Evolutionary conservation across 2,329 filamentous ascomycete genomes (phyloP).

Genomic region (Pseudogymnoascus sp.): DNA sequence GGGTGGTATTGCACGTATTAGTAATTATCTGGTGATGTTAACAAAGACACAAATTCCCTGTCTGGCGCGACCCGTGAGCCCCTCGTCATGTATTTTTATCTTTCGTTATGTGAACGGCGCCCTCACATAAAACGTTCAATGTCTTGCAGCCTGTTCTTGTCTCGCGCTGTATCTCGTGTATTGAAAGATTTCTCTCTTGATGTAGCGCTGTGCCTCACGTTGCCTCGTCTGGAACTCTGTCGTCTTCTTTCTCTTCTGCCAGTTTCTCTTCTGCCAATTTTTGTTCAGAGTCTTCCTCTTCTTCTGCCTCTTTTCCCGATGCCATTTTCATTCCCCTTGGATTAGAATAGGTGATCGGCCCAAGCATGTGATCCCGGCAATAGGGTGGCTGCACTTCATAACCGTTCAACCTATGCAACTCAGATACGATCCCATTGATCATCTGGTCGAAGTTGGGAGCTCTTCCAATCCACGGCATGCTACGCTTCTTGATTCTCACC

Average conservation of each 20-base stretch:
- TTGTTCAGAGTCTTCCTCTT: constrained; percentile 14
- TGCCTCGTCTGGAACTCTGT: neutral
- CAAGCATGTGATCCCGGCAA: constrained; percentile 6
- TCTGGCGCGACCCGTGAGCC: too few relatives aligned
- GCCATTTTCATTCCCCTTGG: neutral
- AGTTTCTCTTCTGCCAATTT: constrained; percentile 7
- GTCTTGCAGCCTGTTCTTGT: too few relatives aligned
- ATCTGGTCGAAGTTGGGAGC: neutral
- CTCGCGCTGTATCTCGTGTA: too few relatives aligned
- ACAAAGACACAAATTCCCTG: neutral
- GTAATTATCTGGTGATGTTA: neutral
- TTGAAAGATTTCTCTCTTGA: too few relatives aligned
- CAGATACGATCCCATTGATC: neutral
- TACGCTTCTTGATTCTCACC: neutral
- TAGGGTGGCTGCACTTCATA: neutral
- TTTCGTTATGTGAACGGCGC: too few relatives aligned
- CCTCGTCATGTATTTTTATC: too few relatives aligned
- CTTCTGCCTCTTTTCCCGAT: neutral
- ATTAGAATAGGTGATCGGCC: constrained; percentile 9
- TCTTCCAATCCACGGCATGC: neutral
- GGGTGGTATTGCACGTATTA: neutral
- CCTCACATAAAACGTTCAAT: too few relatives aligned
- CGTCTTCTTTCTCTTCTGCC: neutral
- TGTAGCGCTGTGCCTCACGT: too few relatives aligned
- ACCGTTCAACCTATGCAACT: constrained; percentile 1